These are phyloP conservation scores for Blastocystis sp. DNA, from an alignment of 352 stramenopile genomes.

Conservation along the genomic window DNA sequence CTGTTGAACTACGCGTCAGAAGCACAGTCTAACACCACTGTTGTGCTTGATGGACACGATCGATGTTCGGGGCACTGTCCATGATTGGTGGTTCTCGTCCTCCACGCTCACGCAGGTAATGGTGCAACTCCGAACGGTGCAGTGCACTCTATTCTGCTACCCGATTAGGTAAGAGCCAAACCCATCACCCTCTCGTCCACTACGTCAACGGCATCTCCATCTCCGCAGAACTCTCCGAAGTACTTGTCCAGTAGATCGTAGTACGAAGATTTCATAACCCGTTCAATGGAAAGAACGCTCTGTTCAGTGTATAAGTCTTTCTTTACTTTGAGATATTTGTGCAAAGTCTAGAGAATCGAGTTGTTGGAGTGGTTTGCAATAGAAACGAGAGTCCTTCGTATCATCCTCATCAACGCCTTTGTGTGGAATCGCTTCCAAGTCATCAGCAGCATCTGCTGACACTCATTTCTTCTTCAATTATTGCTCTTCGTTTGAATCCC, in stretches of 20 bases:
- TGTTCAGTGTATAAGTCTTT: background rate
- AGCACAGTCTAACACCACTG: background rate
- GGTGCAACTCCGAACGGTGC: slow-evolving; percentile 28
- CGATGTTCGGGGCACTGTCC: slow-evolving; percentile 45
- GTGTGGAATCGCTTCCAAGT: too few species aligned
- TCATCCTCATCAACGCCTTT: too few species aligned
- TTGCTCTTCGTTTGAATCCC: too few species aligned
- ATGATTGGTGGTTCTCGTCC: background rate
- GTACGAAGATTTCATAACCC: slow-evolving; percentile 55
- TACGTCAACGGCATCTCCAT: slow-evolving; percentile 41
- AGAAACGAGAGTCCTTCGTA: too few species aligned
- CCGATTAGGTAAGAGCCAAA: background rate
- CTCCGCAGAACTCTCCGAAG: slow-evolving; percentile 49
- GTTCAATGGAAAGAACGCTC: background rate
- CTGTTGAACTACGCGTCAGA: slow-evolving; percentile 33
- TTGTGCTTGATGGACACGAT: slow-evolving; percentile 47
- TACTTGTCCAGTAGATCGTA: slow-evolving; percentile 61
- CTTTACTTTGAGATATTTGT: background rate
- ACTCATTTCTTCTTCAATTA: too few species aligned
- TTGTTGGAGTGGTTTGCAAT: background rate
- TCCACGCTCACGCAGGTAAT: slow-evolving; percentile 42
- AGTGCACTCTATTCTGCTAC: slow-evolving; percentile 4
- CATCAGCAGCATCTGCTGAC: too few species aligned
- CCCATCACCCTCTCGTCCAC: background rate
- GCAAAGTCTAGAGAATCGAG: background rate